Percentiles rank a stretch among this genome's conserved stretches.
phyloP scores from a whole-genome alignment of 495 filamentous ascomycete genomes.

The Penicillium subrubescens region DNA sequence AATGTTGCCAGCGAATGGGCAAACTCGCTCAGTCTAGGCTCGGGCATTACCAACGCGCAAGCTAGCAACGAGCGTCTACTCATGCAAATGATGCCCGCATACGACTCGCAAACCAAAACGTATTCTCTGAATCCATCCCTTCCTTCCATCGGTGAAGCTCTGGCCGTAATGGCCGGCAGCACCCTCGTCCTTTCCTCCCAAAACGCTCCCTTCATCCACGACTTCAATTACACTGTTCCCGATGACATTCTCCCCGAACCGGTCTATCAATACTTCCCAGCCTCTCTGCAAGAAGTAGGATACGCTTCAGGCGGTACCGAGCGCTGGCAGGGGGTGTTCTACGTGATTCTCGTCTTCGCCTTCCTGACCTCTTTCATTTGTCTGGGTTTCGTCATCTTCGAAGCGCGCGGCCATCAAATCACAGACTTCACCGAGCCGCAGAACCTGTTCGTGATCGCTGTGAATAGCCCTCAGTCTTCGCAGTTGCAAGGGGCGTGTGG shows the following conservation, averaged over 20 bases:
- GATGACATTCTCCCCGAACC: conserved; percentile 35
- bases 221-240: conserved; percentile 53
- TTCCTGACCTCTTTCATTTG: conserved; percentile 65
- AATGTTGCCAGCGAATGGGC: conserved; percentile 61
- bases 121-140: conserved; percentile 38
- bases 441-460: conserved; percentile 68
- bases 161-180: conserved; percentile 66
- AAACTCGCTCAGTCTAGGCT: conserved; percentile 57
- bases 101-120: conserved; percentile 6
- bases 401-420: conserved; percentile 55
- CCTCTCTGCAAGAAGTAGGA: conserved; percentile 55
- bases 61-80: conserved; percentile 66
- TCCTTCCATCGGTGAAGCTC: conserved; percentile 65
- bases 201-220: conserved; percentile 57
- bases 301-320: conserved; percentile 63
- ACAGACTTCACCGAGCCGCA: conserved; percentile 77
- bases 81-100: conserved; percentile 49
- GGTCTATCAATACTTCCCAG: conserved; percentile 56
- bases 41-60: conserved; percentile 58
- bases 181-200: conserved; percentile 59
- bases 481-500: conserved; percentile 64
- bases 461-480: conserved; percentile 64
- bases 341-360: conserved; percentile 59
- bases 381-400: conserved; percentile 56
- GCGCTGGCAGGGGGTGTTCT: conserved; percentile 63